Base-by-base conservation (phyloP, 2,329 filamentous ascomycete species). In the Ceratocystis ficicola region DNA sequence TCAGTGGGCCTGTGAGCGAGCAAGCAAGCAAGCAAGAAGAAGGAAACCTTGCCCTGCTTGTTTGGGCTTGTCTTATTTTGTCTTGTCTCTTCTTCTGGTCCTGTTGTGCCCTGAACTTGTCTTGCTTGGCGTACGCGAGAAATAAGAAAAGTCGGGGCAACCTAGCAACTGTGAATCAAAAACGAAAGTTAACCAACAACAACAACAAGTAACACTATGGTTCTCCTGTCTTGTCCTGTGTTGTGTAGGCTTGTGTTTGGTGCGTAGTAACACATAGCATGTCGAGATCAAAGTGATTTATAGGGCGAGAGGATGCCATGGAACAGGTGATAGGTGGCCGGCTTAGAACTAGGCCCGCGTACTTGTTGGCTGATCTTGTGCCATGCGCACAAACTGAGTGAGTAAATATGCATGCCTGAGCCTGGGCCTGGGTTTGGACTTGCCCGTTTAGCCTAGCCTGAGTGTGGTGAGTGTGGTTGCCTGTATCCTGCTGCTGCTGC, bases 71-170 rank as follows among this genome's bases (percentile, higher is more conserved):
- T 36, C 32, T 36, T 36, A 12, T 36, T 36, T 36, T 36, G 32
- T 36, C 46, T 22, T 50, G 17, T 20, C 46, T 10, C n/a, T 50
- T 20, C 8, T n/a, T 50, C 46, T 20, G 32, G 32, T 8, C 32
- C 48, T 52, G 20, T 25, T 7, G 32, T 36, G 32, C 32, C 32
- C 32, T 36, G 32, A 22, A 52, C 48, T 36, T 32, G 52, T n/a
- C 52, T 59, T 25, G 25, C 28, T 59, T 59, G 52, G 52, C 52
- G 30, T 61, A 36, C 57, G n/a, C 30, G 6, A 61, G 57, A 20
- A 44, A 61, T n/a, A 25, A 7, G 5, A 62, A 44, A 22, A 22
- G 32, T 62, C 59, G 28, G 59, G 25, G 59, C 22, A 44, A 44
- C 32, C 7, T 12, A 36, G 32, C 32, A 36, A 36, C 32, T 62